Conservation (phyloP, 129 eudicot species). For the Glebionis coronaria region DNA sequence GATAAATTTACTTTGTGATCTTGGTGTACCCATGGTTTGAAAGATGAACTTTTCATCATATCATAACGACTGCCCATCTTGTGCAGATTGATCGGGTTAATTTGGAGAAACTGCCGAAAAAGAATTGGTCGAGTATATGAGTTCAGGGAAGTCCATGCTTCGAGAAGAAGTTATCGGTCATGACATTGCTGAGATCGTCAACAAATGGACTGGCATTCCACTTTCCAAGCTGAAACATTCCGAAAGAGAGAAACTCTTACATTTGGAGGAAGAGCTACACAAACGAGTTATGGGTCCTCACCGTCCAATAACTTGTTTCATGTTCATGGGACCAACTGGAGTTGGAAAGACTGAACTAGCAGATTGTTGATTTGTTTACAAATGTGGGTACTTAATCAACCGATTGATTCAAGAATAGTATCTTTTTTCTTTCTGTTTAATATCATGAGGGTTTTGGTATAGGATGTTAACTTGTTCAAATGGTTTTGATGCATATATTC, state of each 20-base stretch:
- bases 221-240: constrained; percentile 91
- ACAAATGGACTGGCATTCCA: constrained; percentile 99
- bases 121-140: no score
- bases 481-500: no score
- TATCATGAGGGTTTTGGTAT: no score
- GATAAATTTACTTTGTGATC: background rate
- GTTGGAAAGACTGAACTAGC: constrained; percentile 99
- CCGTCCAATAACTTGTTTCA: constrained; percentile 97
- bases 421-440: no score
- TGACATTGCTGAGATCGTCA: constrained; percentile 90
- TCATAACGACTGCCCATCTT: background rate
- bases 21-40: no score
- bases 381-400: no score
- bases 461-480: no score
- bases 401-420: no score
- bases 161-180: constrained; percentile 91
- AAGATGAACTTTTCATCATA: background rate
- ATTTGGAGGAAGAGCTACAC: constrained; percentile 78
- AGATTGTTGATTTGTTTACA: no score
- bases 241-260: constrained; percentile 74
- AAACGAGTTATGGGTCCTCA: constrained; percentile 79
- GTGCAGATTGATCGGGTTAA: constrained; percentile 94
- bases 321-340: constrained; percentile 99
- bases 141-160: background rate
- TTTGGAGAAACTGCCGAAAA: constrained; percentile 32